phyloP scores from a whole-genome alignment of 306 rosid species.

The Glycine latifolia region DNA sequence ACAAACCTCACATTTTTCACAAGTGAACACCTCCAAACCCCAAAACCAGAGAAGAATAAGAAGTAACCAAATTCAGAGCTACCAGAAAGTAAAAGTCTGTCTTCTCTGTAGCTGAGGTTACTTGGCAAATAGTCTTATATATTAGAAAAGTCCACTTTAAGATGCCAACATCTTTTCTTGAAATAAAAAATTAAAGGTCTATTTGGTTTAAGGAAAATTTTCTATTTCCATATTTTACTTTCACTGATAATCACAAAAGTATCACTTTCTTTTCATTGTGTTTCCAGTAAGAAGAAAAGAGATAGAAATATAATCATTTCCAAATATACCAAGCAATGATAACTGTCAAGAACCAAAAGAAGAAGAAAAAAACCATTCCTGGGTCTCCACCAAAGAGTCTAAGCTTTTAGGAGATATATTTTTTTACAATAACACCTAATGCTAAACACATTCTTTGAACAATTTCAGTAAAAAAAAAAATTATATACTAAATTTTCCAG shows the following conservation, averaged over 20 bases:
- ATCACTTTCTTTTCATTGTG: no score
- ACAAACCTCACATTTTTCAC: constrained; percentile 28
- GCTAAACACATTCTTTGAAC: constrained; percentile 2
- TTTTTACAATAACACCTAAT: constrained; percentile 10
- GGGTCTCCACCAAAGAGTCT: constrained; percentile 11
- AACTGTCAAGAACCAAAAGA: no score
- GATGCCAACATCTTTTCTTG: constrained; percentile 6
- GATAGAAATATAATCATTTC: no score
- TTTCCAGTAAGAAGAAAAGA: no score
- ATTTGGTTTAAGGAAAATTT: background rate
- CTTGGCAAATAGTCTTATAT: background rate
- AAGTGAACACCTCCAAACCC: constrained; percentile 18
- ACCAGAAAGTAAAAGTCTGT: constrained; percentile 35
- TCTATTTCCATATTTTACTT: background rate
- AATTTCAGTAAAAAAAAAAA: constrained; percentile 1
- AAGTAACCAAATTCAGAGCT: background rate
- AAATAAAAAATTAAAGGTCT: background rate
- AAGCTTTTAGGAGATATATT: constrained; percentile 5
- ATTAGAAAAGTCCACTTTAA: no score
- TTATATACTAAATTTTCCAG: constrained; percentile 12
- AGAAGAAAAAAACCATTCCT: background rate
- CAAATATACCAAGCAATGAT: no score
- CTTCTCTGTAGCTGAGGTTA: background rate
- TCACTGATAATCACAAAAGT: background rate
- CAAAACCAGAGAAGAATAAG: background rate